Conservation (phyloP, 139 green algal genomes). For the Desmodesmus armatus region DNA sequence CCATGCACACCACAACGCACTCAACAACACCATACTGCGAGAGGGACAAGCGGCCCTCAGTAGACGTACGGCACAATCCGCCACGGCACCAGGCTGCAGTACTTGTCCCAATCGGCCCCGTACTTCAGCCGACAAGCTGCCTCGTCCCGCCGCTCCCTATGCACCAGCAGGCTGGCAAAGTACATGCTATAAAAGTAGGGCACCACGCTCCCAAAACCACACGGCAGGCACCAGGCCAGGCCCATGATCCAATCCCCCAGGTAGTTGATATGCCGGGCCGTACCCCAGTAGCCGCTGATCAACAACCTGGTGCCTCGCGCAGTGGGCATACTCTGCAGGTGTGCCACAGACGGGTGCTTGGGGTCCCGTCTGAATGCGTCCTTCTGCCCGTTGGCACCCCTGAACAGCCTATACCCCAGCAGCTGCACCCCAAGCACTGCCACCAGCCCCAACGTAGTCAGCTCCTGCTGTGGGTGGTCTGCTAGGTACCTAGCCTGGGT, state of each 20-base stretch:
- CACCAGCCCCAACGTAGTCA: slow-evolving; percentile 54
- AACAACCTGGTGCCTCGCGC: slow-evolving; percentile 87
- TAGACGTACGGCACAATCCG: slow-evolving; percentile 96
- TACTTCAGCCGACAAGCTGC: slow-evolving; percentile 94
- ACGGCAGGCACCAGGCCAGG: slow-evolving; percentile 83
- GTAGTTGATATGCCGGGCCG: slow-evolving; percentile 96
- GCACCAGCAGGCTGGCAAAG: slow-evolving; percentile 90
- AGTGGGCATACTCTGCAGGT: slow-evolving; percentile 89
- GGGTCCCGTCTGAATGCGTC: slow-evolving; percentile 88
- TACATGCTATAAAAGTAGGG: slow-evolving; percentile 99
- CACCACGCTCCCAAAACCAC: slow-evolving; percentile 72
- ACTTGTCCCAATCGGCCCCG: slow-evolving; percentile 94
- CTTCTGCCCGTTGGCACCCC: slow-evolving; percentile 96
- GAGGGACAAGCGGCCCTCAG: too few species aligned
- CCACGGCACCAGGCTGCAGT: slow-evolving; percentile 90
- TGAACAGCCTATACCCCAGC: slow-evolving; percentile 93
- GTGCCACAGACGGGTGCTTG: slow-evolving; percentile 68
- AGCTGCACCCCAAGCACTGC: slow-evolving; percentile 80
- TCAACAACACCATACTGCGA: background rate
- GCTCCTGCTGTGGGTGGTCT: slow-evolving; percentile 49
- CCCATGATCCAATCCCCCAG: slow-evolving; percentile 94
- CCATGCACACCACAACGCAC: background rate
- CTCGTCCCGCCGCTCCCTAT: slow-evolving; percentile 89
- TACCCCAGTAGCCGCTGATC: slow-evolving; percentile 92
- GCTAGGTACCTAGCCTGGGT: slow-evolving; percentile 58